phyloP scores from a whole-genome alignment of 441 rosid species.

The Flueggea neowawraea region DNA sequence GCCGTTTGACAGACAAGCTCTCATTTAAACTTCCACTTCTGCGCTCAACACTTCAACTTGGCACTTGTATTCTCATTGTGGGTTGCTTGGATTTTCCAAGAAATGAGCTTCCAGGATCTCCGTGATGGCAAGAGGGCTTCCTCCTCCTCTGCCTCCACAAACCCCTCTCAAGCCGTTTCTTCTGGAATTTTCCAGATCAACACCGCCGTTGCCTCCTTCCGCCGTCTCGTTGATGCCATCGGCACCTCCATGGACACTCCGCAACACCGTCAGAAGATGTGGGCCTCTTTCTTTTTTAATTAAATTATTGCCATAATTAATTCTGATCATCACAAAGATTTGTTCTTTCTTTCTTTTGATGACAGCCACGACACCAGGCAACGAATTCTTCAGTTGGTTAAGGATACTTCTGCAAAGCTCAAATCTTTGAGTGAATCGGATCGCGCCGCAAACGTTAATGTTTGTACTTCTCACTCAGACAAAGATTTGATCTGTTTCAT shows the following conservation, averaged over 20 bases:
- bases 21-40: too few species aligned
- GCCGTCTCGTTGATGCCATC: constrained; percentile 58
- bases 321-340: too few species aligned
- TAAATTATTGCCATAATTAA: too few species aligned
- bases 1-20: too few species aligned
- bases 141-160: constrained; percentile 27
- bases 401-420: constrained; percentile 63
- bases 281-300: not conserved
- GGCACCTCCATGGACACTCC: constrained; percentile 70
- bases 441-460: constrained; percentile 39
- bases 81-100: not conserved
- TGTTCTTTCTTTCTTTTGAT: too few species aligned
- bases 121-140: constrained; percentile 26
- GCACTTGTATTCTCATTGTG: too few species aligned
- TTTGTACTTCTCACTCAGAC: constrained; percentile 5
- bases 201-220: constrained; percentile 63
- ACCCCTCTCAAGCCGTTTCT: constrained; percentile 60
- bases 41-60: too few species aligned
- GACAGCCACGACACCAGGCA: constrained; percentile 59
- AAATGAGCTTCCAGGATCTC: constrained; percentile 70
- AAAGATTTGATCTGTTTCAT: too few species aligned
- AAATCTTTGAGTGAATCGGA: constrained; percentile 56
- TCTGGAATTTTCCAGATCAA: constrained; percentile 74
- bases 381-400: constrained; percentile 58
- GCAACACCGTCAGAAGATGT: constrained; percentile 65